A percentile compares a stretch with the other conserved stretches of the same genome.
Conservation (phyloP, 331 rosid genomes). For the Acacia concinna region DNA sequence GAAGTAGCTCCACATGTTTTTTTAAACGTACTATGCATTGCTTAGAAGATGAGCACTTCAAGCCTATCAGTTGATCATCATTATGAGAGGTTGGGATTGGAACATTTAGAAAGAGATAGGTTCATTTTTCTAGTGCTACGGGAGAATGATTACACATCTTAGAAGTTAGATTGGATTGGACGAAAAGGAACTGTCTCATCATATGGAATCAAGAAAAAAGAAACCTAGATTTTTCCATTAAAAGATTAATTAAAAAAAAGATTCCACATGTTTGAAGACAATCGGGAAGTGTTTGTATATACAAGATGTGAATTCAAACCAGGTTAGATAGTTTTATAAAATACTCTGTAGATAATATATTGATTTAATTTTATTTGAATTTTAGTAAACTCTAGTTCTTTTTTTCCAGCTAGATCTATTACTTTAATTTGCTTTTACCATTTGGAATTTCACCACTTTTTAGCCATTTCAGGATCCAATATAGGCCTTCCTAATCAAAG, state of each 20-base stretch:
- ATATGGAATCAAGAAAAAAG: background rate
- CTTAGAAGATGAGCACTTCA: slow-evolving; percentile 5
- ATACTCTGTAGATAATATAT: slow-evolving; percentile 36
- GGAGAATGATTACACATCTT: slow-evolving; percentile 21
- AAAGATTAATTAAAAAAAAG: background rate
- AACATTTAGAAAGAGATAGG: background rate
- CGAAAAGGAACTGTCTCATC: slow-evolving; percentile 9
- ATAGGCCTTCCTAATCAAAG: too few relatives aligned
- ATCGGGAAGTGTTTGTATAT: slow-evolving; percentile 27
- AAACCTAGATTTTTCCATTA: slow-evolving; percentile 31
- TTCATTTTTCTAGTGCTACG: background rate
- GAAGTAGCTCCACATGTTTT: too few relatives aligned
- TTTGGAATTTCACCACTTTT: background rate
- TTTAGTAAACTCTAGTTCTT: slow-evolving; percentile 3
- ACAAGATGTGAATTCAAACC: slow-evolving; percentile 29
- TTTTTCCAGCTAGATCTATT: background rate
- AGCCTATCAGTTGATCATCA: slow-evolving; percentile 9
- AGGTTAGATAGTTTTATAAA: slow-evolving; percentile 31
- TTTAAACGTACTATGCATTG: too few relatives aligned
- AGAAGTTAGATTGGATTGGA: slow-evolving; percentile 21
- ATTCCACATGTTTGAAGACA: slow-evolving; percentile 15
- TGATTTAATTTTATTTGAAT: slow-evolving; percentile 5
- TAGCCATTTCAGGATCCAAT: background rate
- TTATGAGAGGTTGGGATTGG: slow-evolving; percentile 16
- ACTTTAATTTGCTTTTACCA: background rate